Evolutionary conservation across 2,329 filamentous ascomycete species (phyloP), one percentile per base, ranked within the genome.

Genomic region (Raffaelea ambrosiae): DNA sequence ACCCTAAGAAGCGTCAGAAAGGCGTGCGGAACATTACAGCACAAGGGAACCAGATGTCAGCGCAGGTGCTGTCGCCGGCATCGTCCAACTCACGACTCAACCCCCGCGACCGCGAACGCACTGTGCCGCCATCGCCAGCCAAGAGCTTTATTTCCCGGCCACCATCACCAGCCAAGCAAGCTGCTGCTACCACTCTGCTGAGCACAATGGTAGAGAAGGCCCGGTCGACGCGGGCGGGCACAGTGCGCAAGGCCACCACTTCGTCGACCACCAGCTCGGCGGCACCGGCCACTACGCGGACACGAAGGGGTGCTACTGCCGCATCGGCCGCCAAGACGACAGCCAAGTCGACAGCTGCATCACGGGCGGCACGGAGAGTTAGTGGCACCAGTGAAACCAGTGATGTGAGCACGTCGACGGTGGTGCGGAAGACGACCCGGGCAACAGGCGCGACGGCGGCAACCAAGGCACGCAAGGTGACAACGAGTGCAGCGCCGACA

Each of bases 81-180:
- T 90, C 87, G 0, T 83, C 84, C 50, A 95, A 95, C 60, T 85
- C 86, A 5, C 81, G 86, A 45, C 74, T 85, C 16, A 69, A 77
- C 20, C 77, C 77, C 19, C 76, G 79, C 43, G 68, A 63, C 54
- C 63, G 70, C 4, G 52, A 55, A 4, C 51, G 40, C 5, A 18
- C 48, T 20, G 63, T 62, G 9, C 66, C 69, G 7, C 58, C 60
- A 2, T 77, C 79, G n/a, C 74, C 77, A 14, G 63, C 67, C 21
- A 83, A 84, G 59, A 71, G 76, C 3, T 71, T 74, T 48, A 69
- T 81, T 36, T 70, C 76, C 2, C 75, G 77, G 21, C 75, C 81
- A 21, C 68, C 72, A 16, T 84, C 83, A 21, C 81, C 83, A 1
- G 58, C 78, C n/a, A 86, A 86, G 59, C 71, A 74, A 46, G 60